Evolutionary conservation across 768 basidiomycete species (phyloP).

Genomic region (Tephrocybe sp.): DNA sequence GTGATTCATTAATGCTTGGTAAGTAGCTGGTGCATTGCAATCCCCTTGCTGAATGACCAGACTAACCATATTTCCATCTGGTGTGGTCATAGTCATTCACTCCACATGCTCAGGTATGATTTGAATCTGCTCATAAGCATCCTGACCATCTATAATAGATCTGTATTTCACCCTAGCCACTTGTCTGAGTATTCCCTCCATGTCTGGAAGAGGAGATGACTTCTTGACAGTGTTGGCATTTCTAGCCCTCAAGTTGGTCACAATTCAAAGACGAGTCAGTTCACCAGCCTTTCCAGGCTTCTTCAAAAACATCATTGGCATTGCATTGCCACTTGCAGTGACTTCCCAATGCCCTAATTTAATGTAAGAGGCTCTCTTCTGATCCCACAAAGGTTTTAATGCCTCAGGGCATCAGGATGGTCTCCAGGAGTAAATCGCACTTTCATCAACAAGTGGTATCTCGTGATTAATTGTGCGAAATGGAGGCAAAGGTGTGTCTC

Average conservation of each 20-base stretch:
- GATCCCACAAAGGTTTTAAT: slow-evolving; percentile 27
- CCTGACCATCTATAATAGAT: slow-evolving; percentile 31
- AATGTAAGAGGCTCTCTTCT: slow-evolving; percentile 28
- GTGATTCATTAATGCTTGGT: slow-evolving; percentile 34
- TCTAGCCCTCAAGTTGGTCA: slow-evolving; percentile 29
- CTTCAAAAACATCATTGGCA: slow-evolving; percentile 33
- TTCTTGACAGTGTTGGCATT: slow-evolving; percentile 36
- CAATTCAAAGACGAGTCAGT: slow-evolving; percentile 16
- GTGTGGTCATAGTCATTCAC: slow-evolving; percentile 19
- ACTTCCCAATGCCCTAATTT: slow-evolving; percentile 30
- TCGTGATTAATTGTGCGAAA: slow-evolving; percentile 10
- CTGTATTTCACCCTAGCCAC: slow-evolving; percentile 13
- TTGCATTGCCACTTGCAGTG: slow-evolving; percentile 28
- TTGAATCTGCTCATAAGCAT: slow-evolving; percentile 37
- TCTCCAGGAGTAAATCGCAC: slow-evolving; percentile 29
- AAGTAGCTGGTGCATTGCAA: slow-evolving; percentile 23
- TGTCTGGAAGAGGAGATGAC: slow-evolving; percentile 22
- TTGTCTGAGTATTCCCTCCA: slow-evolving; percentile 1
- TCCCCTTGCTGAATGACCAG: slow-evolving; percentile 23
- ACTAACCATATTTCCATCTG: slow-evolving; percentile 28
- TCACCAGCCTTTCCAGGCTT: too few relatives aligned
- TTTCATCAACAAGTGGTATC: neutral
- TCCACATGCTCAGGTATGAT: slow-evolving; percentile 23
- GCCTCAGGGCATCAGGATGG: slow-evolving; percentile 39
- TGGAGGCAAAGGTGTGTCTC: slow-evolving; percentile 34